phyloP scores from a whole-genome alignment of 805 yeast species.

The Hagleromyces aurorensis region DNA sequence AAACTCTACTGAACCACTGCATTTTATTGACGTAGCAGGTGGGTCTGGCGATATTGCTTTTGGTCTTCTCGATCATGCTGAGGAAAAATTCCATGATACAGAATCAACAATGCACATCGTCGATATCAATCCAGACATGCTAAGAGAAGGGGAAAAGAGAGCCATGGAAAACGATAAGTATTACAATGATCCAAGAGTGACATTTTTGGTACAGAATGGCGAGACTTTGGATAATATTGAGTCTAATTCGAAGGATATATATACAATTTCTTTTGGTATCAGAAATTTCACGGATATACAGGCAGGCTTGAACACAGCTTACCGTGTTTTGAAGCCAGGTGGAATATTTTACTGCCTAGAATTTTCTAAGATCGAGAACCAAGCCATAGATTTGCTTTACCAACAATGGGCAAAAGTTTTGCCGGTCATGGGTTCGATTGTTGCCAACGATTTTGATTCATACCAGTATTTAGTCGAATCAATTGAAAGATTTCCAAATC shows the following conservation, averaged over 20 bases:
- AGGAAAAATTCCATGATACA: conserved; percentile 63
- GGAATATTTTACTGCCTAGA: conserved; percentile 96
- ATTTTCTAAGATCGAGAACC: conserved; percentile 84
- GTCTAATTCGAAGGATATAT: conserved; percentile 85
- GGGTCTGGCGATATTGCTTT: conserved; percentile 98
- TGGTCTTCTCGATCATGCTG: conserved; percentile 89
- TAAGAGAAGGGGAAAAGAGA: conserved; percentile 82
- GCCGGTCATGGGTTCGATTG: conserved; percentile 91
- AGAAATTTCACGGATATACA: conserved; percentile 93
- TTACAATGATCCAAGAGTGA: conserved; percentile 46
- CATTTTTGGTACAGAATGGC: conserved; percentile 86
- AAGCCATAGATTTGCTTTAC: conserved; percentile 64
- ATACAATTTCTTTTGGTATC: conserved; percentile 95
- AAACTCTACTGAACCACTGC: conserved; percentile 65
- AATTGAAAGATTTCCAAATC: conserved; percentile 84
- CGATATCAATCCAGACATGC: conserved; percentile 95
- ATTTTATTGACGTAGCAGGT: conserved; percentile 94
- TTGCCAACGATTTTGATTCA: conserved; percentile 92
- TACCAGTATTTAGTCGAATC: conserved; percentile 95
- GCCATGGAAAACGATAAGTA: conserved; percentile 53
- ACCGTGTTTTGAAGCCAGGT: conserved; percentile 92
- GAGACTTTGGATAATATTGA: conserved; percentile 78
- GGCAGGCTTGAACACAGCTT: conserved; percentile 90
- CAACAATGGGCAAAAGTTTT: conserved; percentile 81
- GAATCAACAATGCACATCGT: conserved; percentile 80